Evolutionary conservation across 768 basidiomycete genomes (phyloP).

Genomic region (Podaxis sp.): DNA sequence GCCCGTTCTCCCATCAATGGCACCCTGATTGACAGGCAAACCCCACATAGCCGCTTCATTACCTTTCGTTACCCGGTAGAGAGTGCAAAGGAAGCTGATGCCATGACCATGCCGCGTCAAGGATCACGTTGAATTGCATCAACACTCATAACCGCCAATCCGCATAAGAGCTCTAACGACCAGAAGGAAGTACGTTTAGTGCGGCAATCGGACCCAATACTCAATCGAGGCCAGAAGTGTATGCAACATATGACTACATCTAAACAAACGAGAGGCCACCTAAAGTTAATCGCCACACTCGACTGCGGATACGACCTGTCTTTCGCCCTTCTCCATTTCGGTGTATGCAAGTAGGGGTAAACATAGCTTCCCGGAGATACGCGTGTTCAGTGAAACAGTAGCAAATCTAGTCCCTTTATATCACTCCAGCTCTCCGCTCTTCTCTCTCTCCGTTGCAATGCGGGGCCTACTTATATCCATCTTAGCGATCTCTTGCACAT

Average conservation of each 20-base stretch:
- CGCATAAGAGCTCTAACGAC: not conserved
- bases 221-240: not conserved
- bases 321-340: not conserved
- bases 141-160: not conserved
- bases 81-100: not conserved
- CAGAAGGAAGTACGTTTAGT: not conserved
- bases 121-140: not conserved
- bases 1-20: not conserved
- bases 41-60: not conserved
- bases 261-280: not conserved
- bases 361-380: not conserved
- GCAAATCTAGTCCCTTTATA: not conserved
- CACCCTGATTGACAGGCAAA: not conserved
- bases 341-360: not conserved
- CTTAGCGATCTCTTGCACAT: not conserved
- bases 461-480: not conserved
- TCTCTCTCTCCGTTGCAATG: not conserved
- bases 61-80: not conserved
- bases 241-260: not conserved
- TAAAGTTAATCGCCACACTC: not conserved
- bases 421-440: not conserved
- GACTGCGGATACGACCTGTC: slow-evolving; percentile 2
- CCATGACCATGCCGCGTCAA: not conserved
- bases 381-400: not conserved
- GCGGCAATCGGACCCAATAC: not conserved